Evolutionary conservation across 2,329 filamentous ascomycete genomes (phyloP), one percentile per base, ranked within the genome.

Genomic region (Aaosphaeria arxii): DNA sequence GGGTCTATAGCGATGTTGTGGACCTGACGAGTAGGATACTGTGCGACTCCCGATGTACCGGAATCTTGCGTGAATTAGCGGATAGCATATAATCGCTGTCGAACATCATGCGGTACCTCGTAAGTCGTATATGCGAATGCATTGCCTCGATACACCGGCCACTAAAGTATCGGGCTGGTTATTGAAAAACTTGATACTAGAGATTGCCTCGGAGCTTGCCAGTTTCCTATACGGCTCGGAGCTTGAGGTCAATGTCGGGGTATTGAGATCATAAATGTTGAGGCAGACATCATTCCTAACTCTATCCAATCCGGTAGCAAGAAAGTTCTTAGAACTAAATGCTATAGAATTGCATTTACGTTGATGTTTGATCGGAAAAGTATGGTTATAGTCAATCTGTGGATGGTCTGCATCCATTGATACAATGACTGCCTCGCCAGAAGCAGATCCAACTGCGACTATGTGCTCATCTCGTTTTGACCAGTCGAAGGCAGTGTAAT

Each of bases 221-320:
- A 69, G 84, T 78, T 62, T 79, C 69, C 63, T 82, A 69, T 62
- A 76, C 57, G 67, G 79, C 67, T 78, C 75, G 36, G 72, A 66
- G 77, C 77, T 67, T 78, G 72, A 40, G 69, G 75, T 17, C 76
- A 79, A 42, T 83, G 75, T 58, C 72, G 61, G 56, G 48, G 63
- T 81, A 57, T 82, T 86, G 46, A 91, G 78, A 66, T 95, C 88
- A 81, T 88, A 94, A 30, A 94, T 85, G 59, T 92, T 89, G 43
- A 95, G 77, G 58, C 87, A 91, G 53, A 87, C 83, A 63, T 94
- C 89, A 69, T 89, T 91, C 31, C 89, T 82, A 28, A 91, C 88
- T 57, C 88, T 81, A 60, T 94, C 89, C 44, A 94, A 75, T 1
- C 88, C 89, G 30, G 91, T 88, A 7, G 89, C 89, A 44, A 95